A percentile compares a stretch with the other conserved stretches of the same genome.
phyloP scores from a whole-genome alignment of 768 basidiomycete species.

The Pisolithus marmoratus region DNA sequence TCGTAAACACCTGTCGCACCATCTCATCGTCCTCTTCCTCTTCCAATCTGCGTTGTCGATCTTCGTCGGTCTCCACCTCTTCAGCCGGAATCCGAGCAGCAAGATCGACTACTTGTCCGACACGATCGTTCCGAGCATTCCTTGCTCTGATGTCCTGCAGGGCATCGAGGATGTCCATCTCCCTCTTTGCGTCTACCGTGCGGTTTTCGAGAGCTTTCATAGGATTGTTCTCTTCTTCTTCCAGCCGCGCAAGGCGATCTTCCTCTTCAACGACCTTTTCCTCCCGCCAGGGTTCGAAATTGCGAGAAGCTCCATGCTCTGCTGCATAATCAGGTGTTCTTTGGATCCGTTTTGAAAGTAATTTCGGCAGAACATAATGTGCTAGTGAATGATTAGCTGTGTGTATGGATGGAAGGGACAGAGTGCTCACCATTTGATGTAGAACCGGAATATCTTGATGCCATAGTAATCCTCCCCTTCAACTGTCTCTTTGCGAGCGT shows the following conservation, averaged over 20 bases:
- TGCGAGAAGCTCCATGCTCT: conserved; percentile 95
- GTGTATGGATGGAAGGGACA: conserved; percentile 5
- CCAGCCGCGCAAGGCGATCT: conserved; percentile 78
- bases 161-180: conserved; percentile 98
- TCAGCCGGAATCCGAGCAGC: conserved; percentile 54
- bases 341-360: conserved; percentile 99
- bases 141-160: conserved; percentile 86
- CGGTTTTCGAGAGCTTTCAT: conserved; percentile 97
- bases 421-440: conserved; percentile 73
- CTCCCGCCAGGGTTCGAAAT: conserved; percentile 97
- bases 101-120: conserved; percentile 71
- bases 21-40: conserved; percentile 92
- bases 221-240: conserved; percentile 93
- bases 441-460: conserved; percentile 94
- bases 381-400: conserved; percentile 37
- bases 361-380: conserved; percentile 97
- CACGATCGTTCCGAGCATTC: conserved; percentile 83
- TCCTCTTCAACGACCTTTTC: conserved; percentile 72
- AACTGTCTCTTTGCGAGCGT: conserved; percentile 97
- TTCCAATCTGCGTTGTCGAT: conserved; percentile 57
- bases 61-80: conserved; percentile 76
- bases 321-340: conserved; percentile 91
- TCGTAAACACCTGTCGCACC: conserved; percentile 84
- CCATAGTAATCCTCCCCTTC: conserved; percentile 97
- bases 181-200: conserved; percentile 86